Evolutionary conservation across 2,329 filamentous ascomycete species (phyloP).

Genomic region (Cladosporium colombiae): DNA sequence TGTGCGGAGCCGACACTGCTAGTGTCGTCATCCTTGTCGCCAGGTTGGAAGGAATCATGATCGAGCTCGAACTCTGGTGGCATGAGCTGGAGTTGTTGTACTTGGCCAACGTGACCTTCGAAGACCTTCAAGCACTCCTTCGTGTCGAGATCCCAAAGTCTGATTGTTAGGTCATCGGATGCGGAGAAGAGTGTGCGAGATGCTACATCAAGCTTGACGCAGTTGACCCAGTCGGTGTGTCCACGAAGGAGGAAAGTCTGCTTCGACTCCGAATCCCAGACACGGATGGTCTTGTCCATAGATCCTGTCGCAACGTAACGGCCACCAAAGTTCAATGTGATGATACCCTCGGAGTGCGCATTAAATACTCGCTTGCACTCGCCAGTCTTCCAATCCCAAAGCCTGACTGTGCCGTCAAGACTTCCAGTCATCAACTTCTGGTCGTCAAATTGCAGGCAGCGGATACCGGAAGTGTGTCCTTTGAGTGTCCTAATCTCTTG

Average conservation of each 20-base stretch:
- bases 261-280: slow-evolving; percentile 88
- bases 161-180: slow-evolving; percentile 88
- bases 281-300: slow-evolving; percentile 83
- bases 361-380: slow-evolving; percentile 78
- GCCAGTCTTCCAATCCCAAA: slow-evolving; percentile 97
- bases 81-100: slow-evolving; percentile 85
- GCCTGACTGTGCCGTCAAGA: slow-evolving; percentile 80
- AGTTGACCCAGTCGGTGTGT: slow-evolving; percentile 94
- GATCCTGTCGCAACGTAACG: slow-evolving; percentile 86
- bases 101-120: slow-evolving; percentile 89
- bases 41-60: slow-evolving; percentile 57
- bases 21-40: slow-evolving; percentile 55
- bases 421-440: slow-evolving; percentile 87
- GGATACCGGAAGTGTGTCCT: slow-evolving; percentile 80
- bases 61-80: slow-evolving; percentile 89
- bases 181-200: slow-evolving; percentile 82
- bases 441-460: slow-evolving; percentile 90
- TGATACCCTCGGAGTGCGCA: slow-evolving; percentile 78
- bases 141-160: slow-evolving; percentile 90
- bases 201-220: slow-evolving; percentile 78
- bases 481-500: slow-evolving; percentile 79
- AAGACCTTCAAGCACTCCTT: slow-evolving; percentile 75
- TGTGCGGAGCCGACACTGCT: slow-evolving; percentile 33
- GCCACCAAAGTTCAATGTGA: slow-evolving; percentile 83
- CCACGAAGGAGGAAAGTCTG: slow-evolving; percentile 77